Evolutionary conservation across 768 basidiomycete genomes (phyloP).

Genomic region (Hypsizygus marmoreus): DNA sequence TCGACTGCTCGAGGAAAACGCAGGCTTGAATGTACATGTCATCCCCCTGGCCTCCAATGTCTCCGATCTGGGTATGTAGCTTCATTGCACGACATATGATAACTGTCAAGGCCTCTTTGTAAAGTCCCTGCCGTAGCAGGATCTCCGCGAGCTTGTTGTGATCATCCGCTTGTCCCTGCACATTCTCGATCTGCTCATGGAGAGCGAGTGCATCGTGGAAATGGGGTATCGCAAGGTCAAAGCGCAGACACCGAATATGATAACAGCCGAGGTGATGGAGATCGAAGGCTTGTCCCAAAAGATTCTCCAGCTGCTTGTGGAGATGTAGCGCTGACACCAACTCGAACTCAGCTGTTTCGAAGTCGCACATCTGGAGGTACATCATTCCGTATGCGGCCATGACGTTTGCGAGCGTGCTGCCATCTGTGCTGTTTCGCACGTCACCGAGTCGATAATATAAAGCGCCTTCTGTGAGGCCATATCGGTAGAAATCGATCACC

Average conservation of each 20-base stretch:
- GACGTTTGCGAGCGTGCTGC: background rate
- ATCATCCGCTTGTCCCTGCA: conserved; percentile 23
- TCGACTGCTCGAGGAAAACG: conserved; percentile 21
- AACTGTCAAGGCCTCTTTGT: conserved; percentile 14
- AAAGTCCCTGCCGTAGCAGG: conserved; percentile 9
- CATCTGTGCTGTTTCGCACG: too few relatives aligned
- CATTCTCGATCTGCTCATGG: conserved; percentile 15
- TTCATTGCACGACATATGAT: conserved; percentile 15
- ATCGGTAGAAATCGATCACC: conserved; percentile 16
- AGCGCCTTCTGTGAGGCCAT: too few relatives aligned
- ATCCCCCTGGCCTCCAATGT: conserved; percentile 25
- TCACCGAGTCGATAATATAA: too few relatives aligned
- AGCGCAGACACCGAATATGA: conserved; percentile 8
- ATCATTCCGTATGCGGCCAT: conserved; percentile 8
- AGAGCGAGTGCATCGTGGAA: conserved; percentile 14
- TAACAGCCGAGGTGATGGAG: conserved; percentile 18
- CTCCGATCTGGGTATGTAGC: conserved; percentile 22
- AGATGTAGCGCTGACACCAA: conserved; percentile 4
- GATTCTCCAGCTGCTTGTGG: conserved; percentile 8
- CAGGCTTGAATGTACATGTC: conserved; percentile 27
- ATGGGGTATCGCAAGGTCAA: conserved; percentile 13
- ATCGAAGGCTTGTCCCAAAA: conserved; percentile 20
- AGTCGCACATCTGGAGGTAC: background rate
- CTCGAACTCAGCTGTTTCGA: background rate
- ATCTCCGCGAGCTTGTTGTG: conserved; percentile 17